phyloP scores from a whole-genome alignment of 148 eudicot genomes.

The Beta vulgaris region DNA sequence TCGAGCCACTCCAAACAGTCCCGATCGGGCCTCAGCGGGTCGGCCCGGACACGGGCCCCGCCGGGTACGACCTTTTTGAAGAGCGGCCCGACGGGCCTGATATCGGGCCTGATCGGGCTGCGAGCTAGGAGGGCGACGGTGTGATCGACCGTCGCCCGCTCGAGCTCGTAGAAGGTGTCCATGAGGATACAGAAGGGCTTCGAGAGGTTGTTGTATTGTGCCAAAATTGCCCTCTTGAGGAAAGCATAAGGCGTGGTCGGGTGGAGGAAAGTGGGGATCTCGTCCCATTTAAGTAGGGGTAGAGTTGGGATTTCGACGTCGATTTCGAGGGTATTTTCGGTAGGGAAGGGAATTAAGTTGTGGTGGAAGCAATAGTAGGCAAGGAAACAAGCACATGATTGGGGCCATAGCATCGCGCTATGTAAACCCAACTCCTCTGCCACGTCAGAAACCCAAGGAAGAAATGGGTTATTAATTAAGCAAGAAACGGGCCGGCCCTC shows the following conservation, averaged over 20 bases:
- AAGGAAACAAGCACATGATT: conserved; percentile 62
- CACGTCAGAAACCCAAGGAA: conserved; percentile 86
- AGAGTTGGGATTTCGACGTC: conserved; percentile 55
- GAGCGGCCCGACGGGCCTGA: conserved; percentile 68
- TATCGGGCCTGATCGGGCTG: conserved; percentile 51
- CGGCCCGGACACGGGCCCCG: conserved; percentile 35
- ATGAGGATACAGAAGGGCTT: conserved; percentile 60
- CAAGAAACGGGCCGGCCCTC: conserved; percentile 60
- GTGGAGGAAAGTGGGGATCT: conserved; percentile 66
- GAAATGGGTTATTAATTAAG: conserved; percentile 70
- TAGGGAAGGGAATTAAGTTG: conserved; percentile 47
- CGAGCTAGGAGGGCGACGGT: conserved; percentile 30
- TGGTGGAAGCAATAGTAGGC: conserved; percentile 57
- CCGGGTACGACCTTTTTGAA: conserved; percentile 32
- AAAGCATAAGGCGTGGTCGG: conserved; percentile 60
- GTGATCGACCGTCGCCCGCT: conserved; percentile 46
- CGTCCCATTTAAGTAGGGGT: conserved; percentile 61
- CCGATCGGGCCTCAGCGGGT: conserved; percentile 45
- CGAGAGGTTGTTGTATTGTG: conserved; percentile 49
- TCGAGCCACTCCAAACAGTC: conserved; percentile 61
- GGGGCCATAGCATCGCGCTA: conserved; percentile 76
- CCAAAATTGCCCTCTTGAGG: conserved; percentile 50
- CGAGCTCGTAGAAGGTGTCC: conserved; percentile 77
- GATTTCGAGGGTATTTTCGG: conserved; percentile 41
- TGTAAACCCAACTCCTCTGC: conserved; percentile 55